phyloP scores from a whole-genome alignment of 2,329 filamentous ascomycete genomes.

The Penicillium sp. region DNA sequence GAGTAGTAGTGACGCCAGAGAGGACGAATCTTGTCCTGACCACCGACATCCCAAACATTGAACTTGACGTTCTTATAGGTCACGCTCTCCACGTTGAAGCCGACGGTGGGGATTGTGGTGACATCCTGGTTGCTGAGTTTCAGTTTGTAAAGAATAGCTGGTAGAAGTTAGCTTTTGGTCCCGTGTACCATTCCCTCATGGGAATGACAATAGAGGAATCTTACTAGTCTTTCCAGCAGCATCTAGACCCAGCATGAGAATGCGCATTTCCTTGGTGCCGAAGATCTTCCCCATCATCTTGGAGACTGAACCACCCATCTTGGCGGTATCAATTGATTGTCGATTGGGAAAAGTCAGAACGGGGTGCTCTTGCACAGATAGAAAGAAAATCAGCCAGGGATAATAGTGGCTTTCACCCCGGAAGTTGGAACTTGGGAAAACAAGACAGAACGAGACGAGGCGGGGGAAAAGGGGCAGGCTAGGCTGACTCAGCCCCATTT shows the following conservation, averaged over 20 bases:
- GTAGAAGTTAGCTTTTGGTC: slow-evolving; percentile 1
- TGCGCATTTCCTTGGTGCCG: slow-evolving; percentile 97
- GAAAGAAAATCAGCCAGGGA: not conserved
- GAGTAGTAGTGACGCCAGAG: slow-evolving; percentile 98
- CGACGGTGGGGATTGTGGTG: slow-evolving; percentile 96
- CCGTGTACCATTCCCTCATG: not conserved
- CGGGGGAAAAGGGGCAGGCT: slow-evolving; percentile 39
- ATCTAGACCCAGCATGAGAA: slow-evolving; percentile 96
- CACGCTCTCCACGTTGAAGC: slow-evolving; percentile 98
- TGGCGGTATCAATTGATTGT: slow-evolving; percentile 32
- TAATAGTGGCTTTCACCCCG: not conserved
- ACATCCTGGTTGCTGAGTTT: slow-evolving; percentile 93
- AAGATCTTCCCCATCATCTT: slow-evolving; percentile 99
- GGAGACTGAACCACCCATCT: slow-evolving; percentile 89
- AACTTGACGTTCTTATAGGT: slow-evolving; percentile 99
- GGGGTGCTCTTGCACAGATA: not conserved
- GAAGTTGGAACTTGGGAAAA: slow-evolving; percentile 12
- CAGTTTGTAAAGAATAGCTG: slow-evolving; percentile 93
- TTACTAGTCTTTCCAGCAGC: slow-evolving; percentile 93
- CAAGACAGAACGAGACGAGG: slow-evolving; percentile 19
- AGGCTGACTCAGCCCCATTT: slow-evolving; percentile 32
- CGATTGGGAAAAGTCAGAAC: not conserved
- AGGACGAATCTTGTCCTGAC: slow-evolving; percentile 97
- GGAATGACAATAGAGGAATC: slow-evolving; percentile 15
- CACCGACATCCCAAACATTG: slow-evolving; percentile 98